Evolutionary conservation across 2,329 filamentous ascomycete genomes (phyloP), one percentile per base, ranked within the genome.

Genomic region (Aspergillus neoniger): DNA sequence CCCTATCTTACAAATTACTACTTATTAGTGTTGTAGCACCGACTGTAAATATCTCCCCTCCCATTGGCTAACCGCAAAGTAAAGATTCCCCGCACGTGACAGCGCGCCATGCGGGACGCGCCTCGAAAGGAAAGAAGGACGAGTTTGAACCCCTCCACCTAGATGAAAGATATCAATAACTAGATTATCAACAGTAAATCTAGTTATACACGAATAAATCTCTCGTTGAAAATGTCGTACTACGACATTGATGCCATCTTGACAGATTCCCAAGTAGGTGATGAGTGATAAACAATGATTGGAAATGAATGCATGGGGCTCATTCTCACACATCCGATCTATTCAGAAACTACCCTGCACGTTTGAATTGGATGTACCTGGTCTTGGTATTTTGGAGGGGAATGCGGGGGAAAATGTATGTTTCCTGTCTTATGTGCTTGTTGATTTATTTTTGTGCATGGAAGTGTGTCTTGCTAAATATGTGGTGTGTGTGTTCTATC

Each of bases 311-410:
- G 43, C 36, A 21, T n/a, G n/a, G 21, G 21, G 21, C 19, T 39
- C 17, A 39, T 58, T 44, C 52, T 50, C 10, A 51, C 17, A 7
- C 17, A 48, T n/a, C 50, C 7, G 38, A 19, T 28, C 43, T 48
- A 32, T 62, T 55, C 61, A 96, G 88, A 98, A 97, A 90, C 86
- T 97, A 32, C 94, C 95, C 43, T 96, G 93, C 81, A 96, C 91
- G 55, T 97, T 98, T 79, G 91, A 96, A 72, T 86, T 97, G 71
- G 90, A 94, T 61, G 88, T 96, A 32, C 90, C 92, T 19, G 88
- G 91, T 59, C 86, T 98, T 49, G 93, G 93, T 67, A 92, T 96
- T 75, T 84, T 99, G 61, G 92, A 96, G 78, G 92, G 92, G 71
- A 94, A 91, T 71, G 85, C 90, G 23, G 85, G 83, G 49, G 83